Evolutionary conservation across 495 filamentous ascomycete species (phyloP), one percentile per base, ranked within the genome.

Genomic region (Bathelium albidoporum): DNA sequence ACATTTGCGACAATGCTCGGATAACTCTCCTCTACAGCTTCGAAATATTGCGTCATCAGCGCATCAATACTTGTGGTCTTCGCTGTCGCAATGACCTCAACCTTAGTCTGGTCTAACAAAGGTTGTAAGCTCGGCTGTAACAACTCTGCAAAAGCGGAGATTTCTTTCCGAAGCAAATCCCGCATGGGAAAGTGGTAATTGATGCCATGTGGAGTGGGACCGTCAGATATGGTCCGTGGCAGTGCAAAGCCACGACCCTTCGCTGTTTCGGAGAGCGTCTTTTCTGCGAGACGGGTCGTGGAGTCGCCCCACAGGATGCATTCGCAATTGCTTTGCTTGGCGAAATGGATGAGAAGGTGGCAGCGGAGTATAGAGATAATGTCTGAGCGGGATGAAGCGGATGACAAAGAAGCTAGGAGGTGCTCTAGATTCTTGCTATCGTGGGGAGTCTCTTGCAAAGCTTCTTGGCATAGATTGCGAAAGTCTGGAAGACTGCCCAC

Each of bases 1-100:
- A 97, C 94, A 70, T 98, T 98, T 18, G 90, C 85, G 66, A 98
- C 94, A 29, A 97, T 89, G 61, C 87, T 89, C 11, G 92, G 92
- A 72, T 93, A 97, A 58, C 87, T 89, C 62, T 83, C 81, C 72
- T 97, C 95, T 28, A 95, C 91, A 5, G 86, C 89, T 59, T 82
- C 80, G 69, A 98, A 94, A 70, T 96, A 98, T 49, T 91, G 85
- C 55, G 78, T 75, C 86, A 98, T 91, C 55, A 98, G 82, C 64
- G 89, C 86, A 68, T 97, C 93, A 66, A 98, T 96, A 14, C 89
- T 95, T 22, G 88, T 81, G 65, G 89, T 85, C 70, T 73, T 76
- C 26, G 68, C 69, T 45, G 65, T 72, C 22, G 68, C 67, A 1
- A 66, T 60, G 5, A 66, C 45, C 36, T 60, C 61, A 1, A 39